Conservation (phyloP, 1,284 basidiomycete species). For the Rhodotorula sp. region DNA sequence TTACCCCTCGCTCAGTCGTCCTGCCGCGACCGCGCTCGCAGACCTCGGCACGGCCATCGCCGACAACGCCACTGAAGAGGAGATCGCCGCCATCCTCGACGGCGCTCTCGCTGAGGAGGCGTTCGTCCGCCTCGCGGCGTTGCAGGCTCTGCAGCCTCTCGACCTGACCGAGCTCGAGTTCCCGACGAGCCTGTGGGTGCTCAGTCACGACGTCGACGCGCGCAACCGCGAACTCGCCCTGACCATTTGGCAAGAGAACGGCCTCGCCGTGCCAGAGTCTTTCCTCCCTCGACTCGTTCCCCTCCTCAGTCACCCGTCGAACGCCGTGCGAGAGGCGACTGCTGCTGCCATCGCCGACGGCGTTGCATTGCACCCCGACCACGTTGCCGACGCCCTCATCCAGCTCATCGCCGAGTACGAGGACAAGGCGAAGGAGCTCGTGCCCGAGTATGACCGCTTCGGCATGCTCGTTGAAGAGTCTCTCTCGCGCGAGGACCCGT, state of each 20-base stretch:
- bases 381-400: slow-evolving; percentile 57
- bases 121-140: slow-evolving; percentile 80
- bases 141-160: slow-evolving; percentile 90
- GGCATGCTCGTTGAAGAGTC: slow-evolving; percentile 92
- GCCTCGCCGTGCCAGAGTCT: slow-evolving; percentile 76
- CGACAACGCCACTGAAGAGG: slow-evolving; percentile 62
- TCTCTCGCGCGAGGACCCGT: slow-evolving; percentile 88
- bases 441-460: slow-evolving; percentile 64
- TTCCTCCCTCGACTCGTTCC: slow-evolving; percentile 66
- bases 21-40: slow-evolving; percentile 77
- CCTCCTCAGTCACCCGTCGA: slow-evolving; percentile 80
- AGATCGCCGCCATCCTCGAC: slow-evolving; percentile 66
- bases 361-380: slow-evolving; percentile 70
- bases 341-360: slow-evolving; percentile 76
- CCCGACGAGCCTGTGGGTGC: slow-evolving; percentile 84
- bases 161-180: slow-evolving; percentile 94
- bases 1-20: slow-evolving; percentile 81
- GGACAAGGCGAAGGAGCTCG: slow-evolving; percentile 82
- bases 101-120: slow-evolving; percentile 85
- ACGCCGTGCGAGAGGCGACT: slow-evolving; percentile 74
- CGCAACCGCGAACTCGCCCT: slow-evolving; percentile 81
- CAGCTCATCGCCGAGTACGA: slow-evolving; percentile 72
- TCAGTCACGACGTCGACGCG: slow-evolving; percentile 87
- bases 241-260: slow-evolving; percentile 94
- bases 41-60: slow-evolving; percentile 82